Base-by-base conservation (phyloP, 2,329 filamentous ascomycete species). In the Colletotrichum aenigma region DNA sequence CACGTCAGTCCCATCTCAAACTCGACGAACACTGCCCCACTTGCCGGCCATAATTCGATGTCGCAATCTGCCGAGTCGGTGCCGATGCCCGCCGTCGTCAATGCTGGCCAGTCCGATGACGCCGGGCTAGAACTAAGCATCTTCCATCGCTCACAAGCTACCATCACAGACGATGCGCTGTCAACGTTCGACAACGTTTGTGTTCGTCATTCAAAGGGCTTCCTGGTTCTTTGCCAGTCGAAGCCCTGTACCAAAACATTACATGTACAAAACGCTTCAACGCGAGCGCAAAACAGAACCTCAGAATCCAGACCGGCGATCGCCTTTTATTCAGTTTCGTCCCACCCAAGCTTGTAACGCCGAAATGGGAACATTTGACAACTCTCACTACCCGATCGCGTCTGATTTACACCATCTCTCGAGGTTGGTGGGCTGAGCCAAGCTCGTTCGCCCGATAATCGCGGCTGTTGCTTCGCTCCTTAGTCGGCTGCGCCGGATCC, bases 391-490 rank as follows among this genome's bases (percentile, higher is more conserved):
- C 9, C 24, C 32, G 15, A 4, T 13, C 18, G 16, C 24, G n/a
- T 15, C 16, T 43, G 43, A 32, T 4, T 43, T 72, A 78, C 24
- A 78, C 34, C 62, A 77, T 77, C 24, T 78, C 76, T 28, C 76
- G 61, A 13, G 76, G 76, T n/a, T 74, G 70, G 9, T 77, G 76
- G 15, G 65, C 26, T 15, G 71, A 71, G 15, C 76, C 76, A n/a
- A 78, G 3, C 24, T 76, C 74, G 61, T 76, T 70, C 28, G 69
- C 74, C 8, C 74, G 74, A 52, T 76, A 56, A 8, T 75, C 74
- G 21, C 74, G 74, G 66, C 74, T 76, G 52, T 65, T 36, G 61
- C 74, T 76, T 9, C 71, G 60, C 61, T 78, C 76, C 43, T 74
- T 66, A 3, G 67, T 77, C 34, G 67, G 67, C 34, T 66, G 70